Base-by-base conservation (phyloP, 176 grass and related monocot species). In the Chrysopogon serrulatus region DNA sequence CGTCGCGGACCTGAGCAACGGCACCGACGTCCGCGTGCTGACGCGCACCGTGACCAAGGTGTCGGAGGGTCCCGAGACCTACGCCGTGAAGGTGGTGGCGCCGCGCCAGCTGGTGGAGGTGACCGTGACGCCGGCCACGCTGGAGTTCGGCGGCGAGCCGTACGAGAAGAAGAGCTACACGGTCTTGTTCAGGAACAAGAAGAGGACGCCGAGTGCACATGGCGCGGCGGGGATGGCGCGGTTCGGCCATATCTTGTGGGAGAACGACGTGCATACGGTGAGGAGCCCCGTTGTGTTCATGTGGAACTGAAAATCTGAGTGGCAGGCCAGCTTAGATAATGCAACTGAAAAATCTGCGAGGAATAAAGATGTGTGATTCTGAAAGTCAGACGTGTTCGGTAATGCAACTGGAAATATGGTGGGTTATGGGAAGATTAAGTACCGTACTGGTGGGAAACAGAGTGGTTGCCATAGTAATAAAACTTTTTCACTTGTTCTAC, bases 261-360 rank as follows among this genome's bases (percentile, higher is more conserved):
- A 94, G 82, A 91, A 57, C 73, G 8, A 73, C 60, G 69, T 36
- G 74, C 88, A 94, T 76, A 69, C 41, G 26, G 92, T 90, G 18
- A 94, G 60, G 79, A 91, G 82, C 27, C 85, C 88, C 4, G 88
- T 88, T 8, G 88, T 77, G 65, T 84, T 91, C 43, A 45, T 45
- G 43, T 45, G 41, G 41, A 43, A 49, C 45, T 77, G 88, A 57
- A 48, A n/a, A 17, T 60, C 56, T 30, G 45, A 54, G 24, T 18
- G 28, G 13, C 7, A 42, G 9, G n/a, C 1, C 27, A 10, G 2
- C 47, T 1, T 14, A 18, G 24, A 4, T n/a, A n/a, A n/a, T n/a
- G n/a, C n/a, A n/a, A n/a, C n/a, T n/a, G n/a, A n/a, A n/a, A n/a
- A n/a, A n/a, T n/a, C n/a, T n/a, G 1, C 17, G 21, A n/a, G 32